Base-by-base conservation (phyloP, 192 early-diverging fungal genomes). In the Linnemannia exigua region DNA sequence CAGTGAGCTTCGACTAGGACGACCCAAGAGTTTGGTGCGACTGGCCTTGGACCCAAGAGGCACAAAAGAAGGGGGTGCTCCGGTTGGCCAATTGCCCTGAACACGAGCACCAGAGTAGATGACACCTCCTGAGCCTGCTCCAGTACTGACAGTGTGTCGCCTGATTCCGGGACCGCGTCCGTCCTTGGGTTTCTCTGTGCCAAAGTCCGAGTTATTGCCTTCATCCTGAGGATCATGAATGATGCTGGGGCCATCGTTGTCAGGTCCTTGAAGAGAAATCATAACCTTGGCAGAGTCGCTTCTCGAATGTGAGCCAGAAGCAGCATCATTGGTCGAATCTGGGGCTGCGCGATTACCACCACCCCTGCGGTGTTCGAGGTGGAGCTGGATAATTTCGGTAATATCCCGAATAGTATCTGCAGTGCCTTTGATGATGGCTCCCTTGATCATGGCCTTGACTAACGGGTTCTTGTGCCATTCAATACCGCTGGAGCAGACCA, bases 391-490 rank as follows among this genome's bases (percentile, higher is more conserved):
- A n/a, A 89, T 77, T 31, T 89, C 83, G 15, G 83, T 35, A n/a
- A 94, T 28, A 22, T 89, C 89, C 3, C 70, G 75, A 20, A 92
- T 58, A 1, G 91, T 91, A 25, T 91, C 93, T 28, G 84, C 72
- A 38, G 93, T 90, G 1, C 94, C 94, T 50, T 90, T 85, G n/a
- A 92, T 73, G 25, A 92, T 90, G 7, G 92, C 91, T 58, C 77
- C 88, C 54, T 88, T 90, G 25, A 95, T 91, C 72, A 95, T 92
- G 28, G 89, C 89, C 85, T 96, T 96, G 14, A 95, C 89, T 88
- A 96, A 91, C 16, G 93, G 89, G 38, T 84, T 92, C 75, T 95
- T 95, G 87, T 92, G 88, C 88, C 93, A 96, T 79, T 91, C 90
- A 15, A 96, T 88, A 17, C 93, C 94, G 17, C 88, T 88, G 28